Percentiles rank a stretch among this genome's conserved stretches.
Conservation (phyloP, 768 basidiomycete genomes). For the Pleurotus tuoliensis region DNA sequence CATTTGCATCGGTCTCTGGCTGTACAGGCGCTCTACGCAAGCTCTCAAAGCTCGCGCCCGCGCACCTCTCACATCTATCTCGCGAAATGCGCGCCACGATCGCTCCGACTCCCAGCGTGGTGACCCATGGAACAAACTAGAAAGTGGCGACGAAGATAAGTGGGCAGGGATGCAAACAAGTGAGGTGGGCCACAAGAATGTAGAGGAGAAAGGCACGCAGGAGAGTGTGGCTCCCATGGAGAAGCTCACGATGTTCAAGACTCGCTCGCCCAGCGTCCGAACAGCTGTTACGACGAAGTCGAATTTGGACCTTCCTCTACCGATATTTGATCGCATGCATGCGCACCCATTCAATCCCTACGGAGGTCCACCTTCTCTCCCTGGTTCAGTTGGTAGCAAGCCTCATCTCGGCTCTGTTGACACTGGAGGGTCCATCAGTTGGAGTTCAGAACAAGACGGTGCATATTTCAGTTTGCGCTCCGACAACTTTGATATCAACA, state of each 20-base stretch:
- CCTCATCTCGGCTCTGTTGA: slow-evolving; percentile 39
- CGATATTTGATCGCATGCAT: slow-evolving; percentile 29
- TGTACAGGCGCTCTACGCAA: slow-evolving; percentile 47
- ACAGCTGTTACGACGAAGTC: slow-evolving; percentile 47
- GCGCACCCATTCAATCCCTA: slow-evolving; percentile 57
- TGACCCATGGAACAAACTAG: slow-evolving; percentile 57
- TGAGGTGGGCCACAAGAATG: background rate
- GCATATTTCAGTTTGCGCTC: slow-evolving; percentile 47
- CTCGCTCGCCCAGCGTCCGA: slow-evolving; percentile 47
- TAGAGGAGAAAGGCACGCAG: slow-evolving; percentile 36
- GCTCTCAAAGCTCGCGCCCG: slow-evolving; percentile 30
- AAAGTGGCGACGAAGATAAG: slow-evolving; percentile 41
- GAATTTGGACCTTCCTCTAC: slow-evolving; percentile 33
- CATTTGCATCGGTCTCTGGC: slow-evolving; percentile 48
- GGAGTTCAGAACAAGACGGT: slow-evolving; percentile 50
- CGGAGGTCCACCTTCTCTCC: slow-evolving; percentile 44
- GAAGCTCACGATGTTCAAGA: slow-evolving; percentile 67
- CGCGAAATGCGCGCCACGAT: slow-evolving; percentile 38
- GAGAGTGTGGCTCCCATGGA: slow-evolving; percentile 49
- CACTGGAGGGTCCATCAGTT: slow-evolving; percentile 40
- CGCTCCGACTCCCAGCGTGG: slow-evolving; percentile 37
- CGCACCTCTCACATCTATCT: slow-evolving; percentile 20
- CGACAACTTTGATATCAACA: slow-evolving; percentile 34
- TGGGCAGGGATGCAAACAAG: slow-evolving; percentile 36
- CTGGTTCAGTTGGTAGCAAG: slow-evolving; percentile 28